Conservation (phyloP, 148 eudicot species). For the Amaranthus palmeri region DNA sequence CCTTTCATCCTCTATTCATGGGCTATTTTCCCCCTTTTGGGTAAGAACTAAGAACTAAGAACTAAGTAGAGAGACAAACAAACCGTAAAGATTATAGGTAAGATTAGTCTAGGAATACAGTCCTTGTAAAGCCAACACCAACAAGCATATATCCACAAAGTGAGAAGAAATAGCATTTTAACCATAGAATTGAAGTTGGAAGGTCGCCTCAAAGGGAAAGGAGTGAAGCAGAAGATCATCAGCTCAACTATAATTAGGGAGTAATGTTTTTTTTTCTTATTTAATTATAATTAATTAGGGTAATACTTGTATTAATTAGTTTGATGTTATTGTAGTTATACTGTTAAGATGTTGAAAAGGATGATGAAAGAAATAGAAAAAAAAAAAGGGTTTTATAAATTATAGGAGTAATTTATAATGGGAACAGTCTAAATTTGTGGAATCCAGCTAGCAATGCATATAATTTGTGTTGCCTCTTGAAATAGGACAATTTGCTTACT, state of each 20-base stretch:
- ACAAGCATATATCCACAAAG: constrained; percentile 22
- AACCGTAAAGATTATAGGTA: constrained; percentile 13
- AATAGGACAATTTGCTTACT: constrained; percentile 24
- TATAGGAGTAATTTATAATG: no score
- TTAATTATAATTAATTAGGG: not conserved
- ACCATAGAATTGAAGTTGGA: constrained; percentile 16
- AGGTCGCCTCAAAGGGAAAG: constrained; percentile 29
- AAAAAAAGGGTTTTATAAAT: constrained; percentile 13
- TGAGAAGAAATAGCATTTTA: constrained; percentile 12
- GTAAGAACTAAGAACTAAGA: no score
- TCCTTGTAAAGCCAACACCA: constrained; percentile 28
- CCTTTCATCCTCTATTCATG: constrained; percentile 1
- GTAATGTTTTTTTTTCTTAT: constrained; percentile 8
- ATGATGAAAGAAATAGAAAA: constrained; percentile 23
- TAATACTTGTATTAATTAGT: constrained; percentile 14
- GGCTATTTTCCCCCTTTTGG: not conserved
- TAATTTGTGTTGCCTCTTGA: constrained; percentile 5
- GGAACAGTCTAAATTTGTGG: constrained; percentile 1
- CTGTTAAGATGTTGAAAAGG: constrained; percentile 10
- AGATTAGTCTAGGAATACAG: constrained; percentile 19
- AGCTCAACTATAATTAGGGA: constrained; percentile 25
- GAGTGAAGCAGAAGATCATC: constrained; percentile 29
- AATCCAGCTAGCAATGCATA: not conserved
- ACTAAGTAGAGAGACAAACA: constrained; percentile 10
- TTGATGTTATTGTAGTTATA: constrained; percentile 12